phyloP scores from a whole-genome alignment of 2,329 filamentous ascomycete species.

The Coleophoma crateriformis region DNA sequence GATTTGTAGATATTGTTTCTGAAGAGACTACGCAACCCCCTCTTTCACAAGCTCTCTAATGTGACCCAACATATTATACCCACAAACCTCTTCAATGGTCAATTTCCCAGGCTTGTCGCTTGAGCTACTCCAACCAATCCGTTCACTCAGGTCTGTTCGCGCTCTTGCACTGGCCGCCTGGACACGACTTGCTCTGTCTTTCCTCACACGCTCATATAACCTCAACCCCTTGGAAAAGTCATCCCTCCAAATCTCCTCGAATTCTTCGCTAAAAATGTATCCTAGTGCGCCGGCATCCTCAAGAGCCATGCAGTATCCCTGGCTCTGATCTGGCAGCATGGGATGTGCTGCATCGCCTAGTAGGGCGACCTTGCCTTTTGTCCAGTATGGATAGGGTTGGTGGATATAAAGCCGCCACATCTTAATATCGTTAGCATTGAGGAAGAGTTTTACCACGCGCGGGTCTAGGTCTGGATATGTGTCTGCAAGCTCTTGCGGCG shows the following conservation, averaged over 20 bases:
- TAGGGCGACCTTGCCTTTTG: slow-evolving; percentile 46
- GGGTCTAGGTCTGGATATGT: slow-evolving; percentile 10
- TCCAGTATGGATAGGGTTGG: slow-evolving; percentile 50
- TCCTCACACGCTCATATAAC: slow-evolving; percentile 44
- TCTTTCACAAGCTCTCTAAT: background rate
- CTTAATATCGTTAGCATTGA: slow-evolving; percentile 23
- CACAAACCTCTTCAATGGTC: slow-evolving; percentile 28
- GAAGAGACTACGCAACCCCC: background rate
- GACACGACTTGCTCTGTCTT: slow-evolving; percentile 49
- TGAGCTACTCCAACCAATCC: slow-evolving; percentile 24
- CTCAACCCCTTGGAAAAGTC: slow-evolving; percentile 40
- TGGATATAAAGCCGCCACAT: slow-evolving; percentile 35
- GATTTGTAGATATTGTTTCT: no score
- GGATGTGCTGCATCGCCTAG: slow-evolving; percentile 63
- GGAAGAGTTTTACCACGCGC: slow-evolving; percentile 8
- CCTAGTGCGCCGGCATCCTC: slow-evolving; percentile 34
- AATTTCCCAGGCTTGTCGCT: slow-evolving; percentile 22
- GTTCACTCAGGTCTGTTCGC: slow-evolving; percentile 21
- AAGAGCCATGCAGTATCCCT: slow-evolving; percentile 41
- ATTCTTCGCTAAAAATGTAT: slow-evolving; percentile 26
- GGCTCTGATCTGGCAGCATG: slow-evolving; percentile 65
- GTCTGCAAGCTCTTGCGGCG: slow-evolving; percentile 6
- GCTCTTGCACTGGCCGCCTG: slow-evolving; percentile 53
- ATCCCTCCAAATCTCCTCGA: slow-evolving; percentile 26
- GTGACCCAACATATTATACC: slow-evolving; percentile 20